Conservation (phyloP, 805 yeast genomes). For the Kodamaea lidongshanica region DNA sequence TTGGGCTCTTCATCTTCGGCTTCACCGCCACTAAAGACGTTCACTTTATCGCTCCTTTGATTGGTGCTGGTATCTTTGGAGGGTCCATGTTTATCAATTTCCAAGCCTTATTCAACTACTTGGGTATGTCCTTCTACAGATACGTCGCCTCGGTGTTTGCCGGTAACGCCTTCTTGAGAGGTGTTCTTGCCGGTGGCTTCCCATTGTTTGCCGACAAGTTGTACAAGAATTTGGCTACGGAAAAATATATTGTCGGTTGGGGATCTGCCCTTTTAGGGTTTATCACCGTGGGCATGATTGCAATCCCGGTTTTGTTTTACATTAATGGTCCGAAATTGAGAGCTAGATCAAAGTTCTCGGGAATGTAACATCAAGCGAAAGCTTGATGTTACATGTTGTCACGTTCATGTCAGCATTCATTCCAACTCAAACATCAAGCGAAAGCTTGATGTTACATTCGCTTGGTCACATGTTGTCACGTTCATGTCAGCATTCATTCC, state of each 20-base stretch:
- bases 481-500: too few species aligned
- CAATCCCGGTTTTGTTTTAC: slow-evolving; percentile 43
- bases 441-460: slow-evolving; percentile 52
- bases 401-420: too few species aligned
- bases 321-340: slow-evolving; percentile 40
- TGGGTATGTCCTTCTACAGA: slow-evolving; percentile 43
- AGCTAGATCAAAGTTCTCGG: slow-evolving; percentile 36
- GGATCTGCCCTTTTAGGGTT: slow-evolving; percentile 47
- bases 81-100: slow-evolving; percentile 29
- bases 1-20: slow-evolving; percentile 17
- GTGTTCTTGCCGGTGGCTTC: slow-evolving; percentile 50
- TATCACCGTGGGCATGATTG: slow-evolving; percentile 35
- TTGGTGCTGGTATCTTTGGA: slow-evolving; percentile 16
- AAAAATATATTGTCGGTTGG: slow-evolving; percentile 54
- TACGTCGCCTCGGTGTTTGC: slow-evolving; percentile 56
- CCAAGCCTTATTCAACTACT: slow-evolving; percentile 46
- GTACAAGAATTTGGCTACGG: slow-evolving; percentile 46
- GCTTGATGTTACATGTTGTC: slow-evolving; percentile 44
- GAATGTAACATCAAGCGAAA: slow-evolving; percentile 45
- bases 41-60: slow-evolving; percentile 17
- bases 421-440: slow-evolving; percentile 52
- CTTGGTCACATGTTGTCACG: slow-evolving; percentile 33
- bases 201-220: slow-evolving; percentile 59
- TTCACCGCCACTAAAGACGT: slow-evolving; percentile 14
- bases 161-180: slow-evolving; percentile 46